These are phyloP conservation scores for Aegilops bicornis DNA, from an alignment of 176 grass and related monocot species.

Conservation along the genomic window DNA sequence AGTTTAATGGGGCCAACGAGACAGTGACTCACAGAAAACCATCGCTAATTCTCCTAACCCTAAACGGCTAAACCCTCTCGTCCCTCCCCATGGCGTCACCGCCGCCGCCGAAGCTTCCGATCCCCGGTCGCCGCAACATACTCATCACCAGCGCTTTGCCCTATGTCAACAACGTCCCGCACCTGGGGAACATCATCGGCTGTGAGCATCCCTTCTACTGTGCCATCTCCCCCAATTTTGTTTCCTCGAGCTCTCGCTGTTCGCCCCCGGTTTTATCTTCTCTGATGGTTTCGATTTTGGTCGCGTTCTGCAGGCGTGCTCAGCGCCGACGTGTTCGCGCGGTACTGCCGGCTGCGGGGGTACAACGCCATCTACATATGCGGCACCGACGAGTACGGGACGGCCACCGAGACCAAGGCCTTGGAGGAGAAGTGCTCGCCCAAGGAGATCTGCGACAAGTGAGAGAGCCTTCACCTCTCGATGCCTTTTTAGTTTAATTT, in stretches of 20 bases:
- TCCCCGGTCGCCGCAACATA: conserved; percentile 71
- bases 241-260: neutral
- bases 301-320: conserved; percentile 60
- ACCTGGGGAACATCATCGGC: conserved; percentile 85
- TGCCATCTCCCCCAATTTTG: neutral
- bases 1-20: neutral
- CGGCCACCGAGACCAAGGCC: conserved; percentile 96
- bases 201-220: conserved; percentile 41
- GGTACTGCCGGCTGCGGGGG: conserved; percentile 79
- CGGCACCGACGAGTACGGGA: conserved; percentile 96
- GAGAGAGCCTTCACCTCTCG: conserved; percentile 24
- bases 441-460: conserved; percentile 97
- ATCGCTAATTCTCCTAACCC: conserved; percentile 23
- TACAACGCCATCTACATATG: conserved; percentile 97
- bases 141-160: conserved; percentile 84
- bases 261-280: neutral
- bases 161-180: conserved; percentile 83
- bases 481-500: neutral
- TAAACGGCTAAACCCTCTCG: conserved; percentile 12
- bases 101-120: conserved; percentile 51
- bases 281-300: neutral
- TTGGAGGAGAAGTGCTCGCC: conserved; percentile 97
- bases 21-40: neutral
- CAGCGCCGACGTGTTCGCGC: conserved; percentile 94
- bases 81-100: conserved; percentile 23